phyloP scores from a whole-genome alignment of 2,329 filamentous ascomycete genomes.

The Colletotrichum musae region DNA sequence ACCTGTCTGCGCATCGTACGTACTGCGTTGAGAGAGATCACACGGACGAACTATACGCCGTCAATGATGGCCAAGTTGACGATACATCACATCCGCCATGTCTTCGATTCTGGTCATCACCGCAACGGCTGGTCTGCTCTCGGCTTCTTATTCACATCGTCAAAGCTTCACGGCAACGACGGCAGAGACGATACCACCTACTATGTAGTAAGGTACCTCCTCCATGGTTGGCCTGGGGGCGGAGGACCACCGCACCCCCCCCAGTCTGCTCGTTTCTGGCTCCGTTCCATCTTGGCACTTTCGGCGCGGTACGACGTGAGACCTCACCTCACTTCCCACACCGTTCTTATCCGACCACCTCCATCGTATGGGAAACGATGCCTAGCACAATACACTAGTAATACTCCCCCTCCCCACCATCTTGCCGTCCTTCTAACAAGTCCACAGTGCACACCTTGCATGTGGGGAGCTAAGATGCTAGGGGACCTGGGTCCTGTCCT shows the following conservation, averaged over 20 bases:
- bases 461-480: constrained; percentile 40
- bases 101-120: too few species aligned
- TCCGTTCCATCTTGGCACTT: constrained; percentile 21
- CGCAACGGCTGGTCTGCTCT: neutral
- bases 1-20: too few species aligned
- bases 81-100: too few species aligned
- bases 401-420: constrained; percentile 16
- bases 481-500: constrained; percentile 25
- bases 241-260: constrained; percentile 12
- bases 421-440: constrained; percentile 12
- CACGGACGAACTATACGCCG: too few species aligned
- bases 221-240: neutral
- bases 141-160: constrained; percentile 19
- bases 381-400: neutral
- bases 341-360: constrained; percentile 35
- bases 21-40: too few species aligned
- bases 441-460: constrained; percentile 34
- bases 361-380: constrained; percentile 31
- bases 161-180: neutral
- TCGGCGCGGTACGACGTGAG: constrained; percentile 34
- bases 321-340: constrained; percentile 39
- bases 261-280: neutral
- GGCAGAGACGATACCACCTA: too few species aligned
- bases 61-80: too few species aligned
- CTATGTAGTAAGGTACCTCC: neutral